Evolutionary conservation across 805 yeast species (phyloP), one percentile per base, ranked within the genome.

Genomic region (Sungouiozyma intestinalis): DNA sequence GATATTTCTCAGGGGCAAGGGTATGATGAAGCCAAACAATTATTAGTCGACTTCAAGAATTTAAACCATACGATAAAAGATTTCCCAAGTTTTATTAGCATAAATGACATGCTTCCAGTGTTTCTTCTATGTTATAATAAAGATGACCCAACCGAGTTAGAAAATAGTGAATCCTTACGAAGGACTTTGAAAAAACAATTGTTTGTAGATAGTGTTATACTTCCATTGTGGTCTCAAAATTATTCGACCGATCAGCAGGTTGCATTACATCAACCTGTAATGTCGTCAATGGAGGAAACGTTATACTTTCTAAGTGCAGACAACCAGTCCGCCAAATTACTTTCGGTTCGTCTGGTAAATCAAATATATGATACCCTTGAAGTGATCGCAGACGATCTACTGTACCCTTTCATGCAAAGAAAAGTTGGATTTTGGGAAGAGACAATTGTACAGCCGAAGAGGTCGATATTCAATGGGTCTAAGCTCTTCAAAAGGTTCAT

Each of bases 371-470:
- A 55, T 29, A 43, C 49, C 4, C 32, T 60, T 11, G 55, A 54
- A 34, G 41, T 38, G 3, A 35, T 61, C 24, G 50, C 50, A 4
- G 42, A 48, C 14, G 54, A 57, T 16, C 43, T 58, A 7, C 48
- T 48, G 58, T 68, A 85, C 1, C 95, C 97, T 0, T 88, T 79
- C 58, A 85, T 92, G 95, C 87, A 85, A 54, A 64, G 74, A 43
- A 81, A 85, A 53, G 74, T 86, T n/a, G 68, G 80, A 29, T 58
- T 73, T 13, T 88, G 97, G 97, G 88, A 81, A 45, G 95, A 87
- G 51, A 84, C 79, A 53, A 71, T 82, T 3, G 74, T 86, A 13
- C 74, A 77, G 34, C 88, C 94, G 3, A 72, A 88, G 46, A 78
- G 78, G 49, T 84, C 94, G 19, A 45, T 73, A 80, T 48, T 85